Conservation (phyloP, 2,329 filamentous ascomycete genomes). For the Cercospora sp. region DNA sequence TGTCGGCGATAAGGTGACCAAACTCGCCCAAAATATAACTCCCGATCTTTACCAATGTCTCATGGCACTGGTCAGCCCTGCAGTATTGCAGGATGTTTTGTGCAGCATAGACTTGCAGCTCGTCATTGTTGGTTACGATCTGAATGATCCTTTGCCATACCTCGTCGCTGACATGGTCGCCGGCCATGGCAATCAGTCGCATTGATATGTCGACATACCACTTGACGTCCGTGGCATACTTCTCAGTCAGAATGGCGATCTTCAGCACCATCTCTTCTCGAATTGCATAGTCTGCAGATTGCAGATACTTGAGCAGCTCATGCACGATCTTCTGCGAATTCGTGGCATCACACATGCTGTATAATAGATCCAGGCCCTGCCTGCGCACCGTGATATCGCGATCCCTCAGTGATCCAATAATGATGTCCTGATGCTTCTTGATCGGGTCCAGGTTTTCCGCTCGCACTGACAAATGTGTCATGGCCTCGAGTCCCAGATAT, state of each 20-base stretch:
- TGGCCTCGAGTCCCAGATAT: conserved; percentile 92
- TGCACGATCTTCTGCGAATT: conserved; percentile 92
- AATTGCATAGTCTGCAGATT: conserved; percentile 96
- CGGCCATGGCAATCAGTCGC: conserved; percentile 90
- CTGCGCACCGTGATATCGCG: conserved; percentile 94
- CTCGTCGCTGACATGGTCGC: conserved; percentile 97
- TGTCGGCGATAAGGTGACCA: conserved; percentile 92
- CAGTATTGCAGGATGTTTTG: conserved; percentile 91
- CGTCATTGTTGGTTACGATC: conserved; percentile 98
- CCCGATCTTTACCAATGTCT: conserved; percentile 96
- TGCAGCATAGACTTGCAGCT: conserved; percentile 93
- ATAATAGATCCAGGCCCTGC: conserved; percentile 91
- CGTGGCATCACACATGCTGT: conserved; percentile 98
- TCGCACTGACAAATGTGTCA: conserved; percentile 94
- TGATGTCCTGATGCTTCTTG: conserved; percentile 96
- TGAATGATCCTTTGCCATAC: conserved; percentile 99
- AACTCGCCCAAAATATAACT: conserved; percentile 96
- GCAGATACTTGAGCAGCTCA: conserved; percentile 89
- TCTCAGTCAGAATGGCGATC: conserved; percentile 96
- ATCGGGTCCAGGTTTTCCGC: conserved; percentile 94
- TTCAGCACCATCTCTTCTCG: conserved; percentile 99
- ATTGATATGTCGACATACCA: conserved; percentile 99
- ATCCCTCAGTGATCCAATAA: conserved; percentile 89
- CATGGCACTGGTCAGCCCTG: conserved; percentile 90
- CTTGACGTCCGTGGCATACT: conserved; percentile 96